Evolutionary conservation across 352 stramenopile species (phyloP).

Genomic region (Globisporangium yorkense): DNA sequence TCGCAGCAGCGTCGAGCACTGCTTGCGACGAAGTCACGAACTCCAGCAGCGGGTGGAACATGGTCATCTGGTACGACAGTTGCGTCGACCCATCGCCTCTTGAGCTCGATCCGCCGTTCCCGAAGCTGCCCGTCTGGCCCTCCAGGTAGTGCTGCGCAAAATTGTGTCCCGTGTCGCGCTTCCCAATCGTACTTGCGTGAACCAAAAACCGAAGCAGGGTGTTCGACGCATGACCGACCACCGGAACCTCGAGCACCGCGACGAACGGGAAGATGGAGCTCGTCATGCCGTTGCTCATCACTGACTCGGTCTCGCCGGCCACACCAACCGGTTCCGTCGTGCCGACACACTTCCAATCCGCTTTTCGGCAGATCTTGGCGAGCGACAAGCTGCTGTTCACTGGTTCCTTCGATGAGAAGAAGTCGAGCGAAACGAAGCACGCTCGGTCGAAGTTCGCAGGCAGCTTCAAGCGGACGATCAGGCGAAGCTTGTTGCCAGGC

Average conservation of each 20-base stretch:
- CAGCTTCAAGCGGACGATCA: conserved; percentile 82
- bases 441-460: conserved; percentile 67
- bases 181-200: conserved; percentile 72
- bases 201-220: conserved; percentile 85
- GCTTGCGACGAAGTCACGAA: conserved; percentile 85
- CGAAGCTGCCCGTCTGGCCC: conserved; percentile 23
- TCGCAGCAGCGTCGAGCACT: conserved; percentile 75
- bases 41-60: conserved; percentile 81
- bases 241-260: conserved; percentile 77
- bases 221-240: conserved; percentile 73
- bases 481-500: conserved; percentile 66
- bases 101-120: conserved; percentile 28
- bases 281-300: conserved; percentile 44
- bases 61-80: conserved; percentile 82
- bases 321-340: conserved; percentile 75
- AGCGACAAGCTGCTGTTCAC: conserved; percentile 44
- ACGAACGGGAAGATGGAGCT: conserved; percentile 81
- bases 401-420: conserved; percentile 69
- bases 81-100: conserved; percentile 30
- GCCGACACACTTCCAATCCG: conserved; percentile 79
- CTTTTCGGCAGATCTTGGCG: conserved; percentile 43
- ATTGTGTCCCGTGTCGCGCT: conserved; percentile 36
- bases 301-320: conserved; percentile 53
- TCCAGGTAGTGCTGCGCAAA: conserved; percentile 31
- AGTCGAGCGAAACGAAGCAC: conserved; percentile 83